Evolutionary conservation across 1,139 yeast species (phyloP), one percentile per base, ranked within the genome.

Genomic region (Debaryomyces nepalensis): DNA sequence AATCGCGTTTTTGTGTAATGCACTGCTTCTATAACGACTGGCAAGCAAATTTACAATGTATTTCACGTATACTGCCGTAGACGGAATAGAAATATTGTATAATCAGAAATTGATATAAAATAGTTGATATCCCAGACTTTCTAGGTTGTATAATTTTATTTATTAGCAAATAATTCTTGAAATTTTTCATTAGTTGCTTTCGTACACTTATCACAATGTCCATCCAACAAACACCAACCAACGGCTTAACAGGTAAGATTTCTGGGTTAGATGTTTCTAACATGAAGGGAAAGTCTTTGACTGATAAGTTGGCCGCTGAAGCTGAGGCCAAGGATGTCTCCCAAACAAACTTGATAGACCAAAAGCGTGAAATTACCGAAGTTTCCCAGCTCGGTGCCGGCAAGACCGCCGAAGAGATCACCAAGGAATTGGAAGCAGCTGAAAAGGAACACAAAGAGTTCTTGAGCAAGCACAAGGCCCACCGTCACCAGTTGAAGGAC

Each of bases 401-500:
- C 20, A 48, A 43, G 16, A 45, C 47, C 14, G 50, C 49, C 39
- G 45, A 48, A 20, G 47, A 43, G 10, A 43, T 52, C 26, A 49
- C 51, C 22, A 45, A 54, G 37, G 64, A 58, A 40, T 57, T 56
- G 37, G 51, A 46, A 33, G 51, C 48, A 26, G 58, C 54, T 12
- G 55, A 50, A 21, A 42, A 37, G 11, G 57, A 59, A 45, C 95
- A 86, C 64, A 52, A 67, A 45, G 66, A 68, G 40, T 86, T 85
- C 65, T 70, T 85, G 61, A 62, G 64, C 38, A 66, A 72, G 50
- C 91, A 84, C 68, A 76, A 70, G 55, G 81, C 77, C 33, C 90
- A 82, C 62, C 85, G 95, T 73, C 85, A 81, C 57, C 52, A 77
- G 51, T 72, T 90, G 57, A 85, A 84, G 73, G 89, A 73, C 49